Evolutionary conservation across 345 rosid species (phyloP), one percentile per base, ranked within the genome.

Genomic region (Gynandropsis gynandra): DNA sequence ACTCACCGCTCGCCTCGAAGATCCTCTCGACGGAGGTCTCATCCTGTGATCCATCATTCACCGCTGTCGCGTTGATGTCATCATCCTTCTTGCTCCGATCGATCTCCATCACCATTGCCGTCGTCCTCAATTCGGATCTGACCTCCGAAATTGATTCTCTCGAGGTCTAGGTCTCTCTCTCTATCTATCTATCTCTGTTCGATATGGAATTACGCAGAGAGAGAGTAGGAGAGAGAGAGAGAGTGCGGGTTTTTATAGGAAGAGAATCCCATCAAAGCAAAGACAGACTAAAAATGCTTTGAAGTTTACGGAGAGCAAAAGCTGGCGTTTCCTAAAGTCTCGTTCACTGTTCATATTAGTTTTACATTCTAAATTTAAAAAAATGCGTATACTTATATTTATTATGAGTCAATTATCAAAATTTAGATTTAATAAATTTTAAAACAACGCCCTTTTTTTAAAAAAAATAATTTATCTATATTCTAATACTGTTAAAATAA

Each of bases 11-110:
- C 10, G 20, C 11, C 41, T 67, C 80, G 54, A 81, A 86, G 10
- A 71, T 59, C 39, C 47, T 67, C 72, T 87, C 92, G 9, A 83
- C 72, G 0, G 81, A 67, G 40, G 47, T 11, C 57, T 8, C 63
- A 33, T 38, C 64, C 0, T 16, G 41, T 8, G 64, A 61, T 42
- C 38, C 68, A 18, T 50, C 64, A 9, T 16, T 29, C 11, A 47
- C 16, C 9, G 19, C 4, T 16, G 46, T 34, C 7, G 18, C 15
- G 13, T 48, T 39, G 38, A 52, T 38, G 52, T 58, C 70, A 50
- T 65, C 70, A 43, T 50, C 58, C 60, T 45, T 52, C 53, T 42
- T 56, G 3, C 47, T 1, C 18, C 58, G 52, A 7, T 52, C 56
- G 0, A 40, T 52, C 6, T 65, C 69, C 69, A 65, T 64, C 29